These are phyloP conservation scores for Cucumis hystrix DNA, from an alignment of 306 rosid genomes.

Conservation along the genomic window DNA sequence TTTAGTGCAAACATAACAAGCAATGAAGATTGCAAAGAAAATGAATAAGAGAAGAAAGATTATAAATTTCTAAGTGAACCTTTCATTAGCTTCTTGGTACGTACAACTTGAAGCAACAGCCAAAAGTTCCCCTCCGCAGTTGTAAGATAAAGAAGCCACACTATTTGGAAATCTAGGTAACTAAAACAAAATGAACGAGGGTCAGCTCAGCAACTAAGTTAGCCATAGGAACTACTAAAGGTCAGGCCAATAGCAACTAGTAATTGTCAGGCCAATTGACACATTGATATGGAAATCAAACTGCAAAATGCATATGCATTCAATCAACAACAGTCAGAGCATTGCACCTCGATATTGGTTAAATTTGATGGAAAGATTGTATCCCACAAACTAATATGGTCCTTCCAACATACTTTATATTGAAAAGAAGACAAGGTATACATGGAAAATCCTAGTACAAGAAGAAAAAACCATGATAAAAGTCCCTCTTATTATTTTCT, in stretches of 20 bases:
- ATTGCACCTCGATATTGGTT: too few relatives aligned
- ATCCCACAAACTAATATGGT: too few relatives aligned
- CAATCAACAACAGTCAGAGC: neutral
- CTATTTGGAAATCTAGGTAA: slow-evolving; percentile 61
- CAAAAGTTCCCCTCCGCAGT: slow-evolving; percentile 50
- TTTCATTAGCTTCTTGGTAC: slow-evolving; percentile 41
- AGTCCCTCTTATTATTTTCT: too few relatives aligned
- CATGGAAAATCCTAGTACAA: too few relatives aligned
- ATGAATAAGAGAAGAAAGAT: neutral
- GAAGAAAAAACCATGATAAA: too few relatives aligned
- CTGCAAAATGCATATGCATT: neutral
- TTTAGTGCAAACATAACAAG: neutral
- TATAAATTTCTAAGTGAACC: slow-evolving; percentile 20
- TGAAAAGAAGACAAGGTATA: too few relatives aligned
- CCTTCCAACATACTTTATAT: too few relatives aligned
- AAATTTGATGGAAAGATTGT: too few relatives aligned
- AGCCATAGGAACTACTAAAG: neutral
- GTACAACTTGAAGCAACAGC: slow-evolving; percentile 59
- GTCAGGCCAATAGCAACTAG: neutral
- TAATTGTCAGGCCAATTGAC: neutral
- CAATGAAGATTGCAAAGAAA: neutral
- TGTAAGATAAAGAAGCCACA: slow-evolving; percentile 60
- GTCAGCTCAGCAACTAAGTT: slow-evolving; percentile 4
- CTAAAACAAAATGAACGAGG: slow-evolving; percentile 15
- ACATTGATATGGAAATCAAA: neutral